phyloP scores from a whole-genome alignment of 2,329 filamentous ascomycete species.

The Coccinonectria pachysandricola region DNA sequence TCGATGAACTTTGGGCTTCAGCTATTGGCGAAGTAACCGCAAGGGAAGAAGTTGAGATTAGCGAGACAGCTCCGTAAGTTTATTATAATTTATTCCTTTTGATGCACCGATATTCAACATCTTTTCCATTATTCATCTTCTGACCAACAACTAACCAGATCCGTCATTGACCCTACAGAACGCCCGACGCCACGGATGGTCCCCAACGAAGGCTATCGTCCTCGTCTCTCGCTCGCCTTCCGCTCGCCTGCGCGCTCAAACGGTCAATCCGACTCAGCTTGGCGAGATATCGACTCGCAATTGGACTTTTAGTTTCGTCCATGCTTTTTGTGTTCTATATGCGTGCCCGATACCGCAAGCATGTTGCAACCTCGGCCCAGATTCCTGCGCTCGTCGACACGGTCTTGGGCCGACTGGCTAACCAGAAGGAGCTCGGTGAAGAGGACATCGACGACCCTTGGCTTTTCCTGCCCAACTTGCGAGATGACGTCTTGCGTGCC shows the following conservation, averaged over 20 bases:
- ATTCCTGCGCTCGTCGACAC: slow-evolving; percentile 76
- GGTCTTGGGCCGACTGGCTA: slow-evolving; percentile 74
- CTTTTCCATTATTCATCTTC: slow-evolving; percentile 29
- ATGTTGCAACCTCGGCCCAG: slow-evolving; percentile 55
- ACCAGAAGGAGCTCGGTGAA: slow-evolving; percentile 73
- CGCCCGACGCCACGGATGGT: slow-evolving; percentile 52
- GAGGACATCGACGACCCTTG: slow-evolving; percentile 60
- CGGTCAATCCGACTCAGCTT: slow-evolving; percentile 68
- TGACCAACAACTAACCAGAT: slow-evolving; percentile 80
- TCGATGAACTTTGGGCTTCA: slow-evolving; percentile 75
- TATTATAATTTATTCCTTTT: too few relatives aligned
- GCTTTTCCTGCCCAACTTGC: slow-evolving; percentile 77
- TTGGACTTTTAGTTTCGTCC: slow-evolving; percentile 54
- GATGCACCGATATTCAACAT: too few relatives aligned
- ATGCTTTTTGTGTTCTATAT: slow-evolving; percentile 48
- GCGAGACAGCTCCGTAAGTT: slow-evolving; percentile 43
- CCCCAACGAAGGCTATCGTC: slow-evolving; percentile 59
- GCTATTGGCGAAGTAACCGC: slow-evolving; percentile 62
- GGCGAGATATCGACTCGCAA: slow-evolving; percentile 78
- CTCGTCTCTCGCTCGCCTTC: slow-evolving; percentile 83
- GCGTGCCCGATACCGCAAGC: slow-evolving; percentile 51
- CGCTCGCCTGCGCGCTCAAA: slow-evolving; percentile 71
- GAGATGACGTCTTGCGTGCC: slow-evolving; percentile 80
- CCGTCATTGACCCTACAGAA: slow-evolving; percentile 62
- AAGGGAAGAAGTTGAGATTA: slow-evolving; percentile 48